Evolutionary conservation across 225 moss, liverwort and hornwort species (phyloP).

Genomic region (Pseudisothecium myosuroides): DNA sequence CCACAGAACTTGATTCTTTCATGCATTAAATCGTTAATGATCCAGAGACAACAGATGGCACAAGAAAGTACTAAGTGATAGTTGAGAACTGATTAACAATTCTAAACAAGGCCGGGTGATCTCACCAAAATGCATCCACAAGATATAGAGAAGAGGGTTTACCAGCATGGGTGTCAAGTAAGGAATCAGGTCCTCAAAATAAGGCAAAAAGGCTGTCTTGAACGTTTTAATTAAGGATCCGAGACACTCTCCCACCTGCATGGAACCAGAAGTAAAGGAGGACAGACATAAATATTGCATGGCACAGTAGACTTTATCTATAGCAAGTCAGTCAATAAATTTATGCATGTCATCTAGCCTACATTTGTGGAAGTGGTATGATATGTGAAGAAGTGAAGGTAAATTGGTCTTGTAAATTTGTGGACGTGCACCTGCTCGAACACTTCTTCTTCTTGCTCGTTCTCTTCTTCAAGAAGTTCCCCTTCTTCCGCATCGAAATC

Average conservation of each 20-base stretch:
- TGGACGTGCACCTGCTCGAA: constrained; percentile 73
- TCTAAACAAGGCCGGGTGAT: neutral
- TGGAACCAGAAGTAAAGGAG: neutral
- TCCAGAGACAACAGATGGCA: neutral
- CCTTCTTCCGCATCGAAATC: constrained; percentile 99
- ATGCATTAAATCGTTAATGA: neutral
- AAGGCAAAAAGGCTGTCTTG: constrained; percentile 64
- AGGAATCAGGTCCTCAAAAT: constrained; percentile 74
- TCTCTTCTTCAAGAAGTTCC: constrained; percentile 93
- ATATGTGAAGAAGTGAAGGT: neutral
- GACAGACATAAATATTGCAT: neutral
- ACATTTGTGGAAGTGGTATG: neutral
- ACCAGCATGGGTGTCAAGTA: constrained; percentile 98
- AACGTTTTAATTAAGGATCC: constrained; percentile 91
- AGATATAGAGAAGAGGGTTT: neutral
- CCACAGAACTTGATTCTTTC: neutral
- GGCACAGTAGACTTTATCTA: neutral
- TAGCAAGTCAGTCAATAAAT: neutral
- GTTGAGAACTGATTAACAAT: neutral
- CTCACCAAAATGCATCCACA: neutral
- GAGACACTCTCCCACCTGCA: constrained; percentile 94
- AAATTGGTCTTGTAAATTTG: neutral
- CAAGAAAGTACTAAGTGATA: neutral
- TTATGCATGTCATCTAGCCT: neutral
- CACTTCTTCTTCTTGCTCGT: constrained; percentile 97